phyloP scores from a whole-genome alignment of 305 asterid species.

The Rubia balearica region DNA sequence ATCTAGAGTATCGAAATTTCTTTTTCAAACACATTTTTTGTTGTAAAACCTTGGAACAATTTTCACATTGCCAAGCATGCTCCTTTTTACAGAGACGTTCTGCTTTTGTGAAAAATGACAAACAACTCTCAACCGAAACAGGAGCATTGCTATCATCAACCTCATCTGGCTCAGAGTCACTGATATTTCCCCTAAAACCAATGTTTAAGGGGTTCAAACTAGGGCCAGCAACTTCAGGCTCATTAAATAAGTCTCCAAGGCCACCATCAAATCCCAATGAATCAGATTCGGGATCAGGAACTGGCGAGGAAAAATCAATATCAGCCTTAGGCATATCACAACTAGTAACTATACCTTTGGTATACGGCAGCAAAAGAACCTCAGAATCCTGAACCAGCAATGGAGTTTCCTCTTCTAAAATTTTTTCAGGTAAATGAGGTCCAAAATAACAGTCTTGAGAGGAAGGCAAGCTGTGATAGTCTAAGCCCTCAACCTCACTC shows the following conservation, averaged over 20 bases:
- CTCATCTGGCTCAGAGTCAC: conserved; percentile 84
- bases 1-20: conserved; percentile 27
- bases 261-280: conserved; percentile 45
- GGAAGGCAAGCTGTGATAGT: conserved; percentile 26
- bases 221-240: conserved; percentile 49
- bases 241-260: conserved; percentile 70
- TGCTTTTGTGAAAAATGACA: conserved; percentile 61
- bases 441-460: conserved; percentile 28
- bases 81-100: conserved; percentile 79
- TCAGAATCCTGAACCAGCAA: too few relatives aligned
- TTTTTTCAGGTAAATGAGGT: neutral
- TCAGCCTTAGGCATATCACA: conserved; percentile 26
- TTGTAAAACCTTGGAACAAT: conserved; percentile 68
- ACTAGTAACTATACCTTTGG: conserved; percentile 39
- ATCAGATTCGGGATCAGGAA: conserved; percentile 39
- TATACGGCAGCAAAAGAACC: conserved; percentile 37
- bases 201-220: conserved; percentile 24
- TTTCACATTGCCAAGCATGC: conserved; percentile 93
- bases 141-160: conserved; percentile 80
- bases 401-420: too few relatives aligned
- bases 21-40: conserved; percentile 30
- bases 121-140: conserved; percentile 81
- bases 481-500: conserved; percentile 30
- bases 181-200: conserved; percentile 30
- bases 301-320: conserved; percentile 25